A percentile compares a stretch with the other conserved stretches of the same genome.
phyloP scores from a whole-genome alignment of 345 rosid species.

The Clarkia xantiana region DNA sequence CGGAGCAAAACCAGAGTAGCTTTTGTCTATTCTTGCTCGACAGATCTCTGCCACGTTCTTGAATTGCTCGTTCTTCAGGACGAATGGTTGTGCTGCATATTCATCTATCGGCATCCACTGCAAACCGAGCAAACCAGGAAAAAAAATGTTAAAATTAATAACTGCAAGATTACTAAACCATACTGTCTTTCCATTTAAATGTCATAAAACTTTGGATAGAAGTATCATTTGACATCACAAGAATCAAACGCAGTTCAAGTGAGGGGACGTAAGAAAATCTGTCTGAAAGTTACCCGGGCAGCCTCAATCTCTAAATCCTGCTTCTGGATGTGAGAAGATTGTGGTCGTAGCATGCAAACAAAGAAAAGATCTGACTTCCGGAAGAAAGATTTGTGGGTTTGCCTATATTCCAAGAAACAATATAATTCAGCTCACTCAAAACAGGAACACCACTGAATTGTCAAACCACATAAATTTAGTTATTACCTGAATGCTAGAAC shows the following conservation, averaged over 20 bases:
- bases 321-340: constrained; percentile 18
- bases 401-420: constrained; percentile 12
- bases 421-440: no score
- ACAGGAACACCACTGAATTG: no score
- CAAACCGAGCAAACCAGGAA: neutral
- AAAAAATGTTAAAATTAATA: neutral
- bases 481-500: constrained; percentile 29
- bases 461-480: neutral
- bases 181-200: no score
- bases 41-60: constrained; percentile 42
- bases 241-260: no score
- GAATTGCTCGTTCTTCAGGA: constrained; percentile 28
- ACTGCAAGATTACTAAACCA: no score
- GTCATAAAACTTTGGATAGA: no score
- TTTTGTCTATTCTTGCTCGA: constrained; percentile 22
- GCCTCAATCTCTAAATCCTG: constrained; percentile 24
- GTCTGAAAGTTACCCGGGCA: constrained; percentile 16
- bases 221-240: no score
- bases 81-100: constrained; percentile 45
- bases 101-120: constrained; percentile 73
- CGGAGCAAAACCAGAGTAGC: constrained; percentile 38
- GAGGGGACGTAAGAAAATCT: no score
- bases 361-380: constrained; percentile 29
- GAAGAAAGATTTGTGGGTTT: constrained; percentile 25
- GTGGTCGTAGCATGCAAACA: constrained; percentile 24